These are phyloP conservation scores for Mrakia frigida DNA, from an alignment of 768 basidiomycete genomes.

Conservation along the genomic window DNA sequence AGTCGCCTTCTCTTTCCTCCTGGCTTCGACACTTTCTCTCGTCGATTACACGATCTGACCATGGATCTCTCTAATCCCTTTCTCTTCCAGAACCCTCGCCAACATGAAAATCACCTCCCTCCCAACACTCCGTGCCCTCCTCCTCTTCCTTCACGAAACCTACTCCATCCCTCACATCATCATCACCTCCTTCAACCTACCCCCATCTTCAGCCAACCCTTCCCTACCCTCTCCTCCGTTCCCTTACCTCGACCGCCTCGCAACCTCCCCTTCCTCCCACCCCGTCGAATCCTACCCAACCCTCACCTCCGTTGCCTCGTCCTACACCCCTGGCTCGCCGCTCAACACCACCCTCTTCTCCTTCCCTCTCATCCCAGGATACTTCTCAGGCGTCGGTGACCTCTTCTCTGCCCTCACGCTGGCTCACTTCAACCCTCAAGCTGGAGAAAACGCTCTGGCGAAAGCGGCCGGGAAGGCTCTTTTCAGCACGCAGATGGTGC, in stretches of 20 bases:
- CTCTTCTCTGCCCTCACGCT: slow-evolving; percentile 89
- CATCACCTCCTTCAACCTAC: slow-evolving; percentile 83
- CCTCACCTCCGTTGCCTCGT: slow-evolving; percentile 29
- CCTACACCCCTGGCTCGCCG: neutral
- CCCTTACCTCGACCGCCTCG: slow-evolving; percentile 12
- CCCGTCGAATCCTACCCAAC: slow-evolving; percentile 6
- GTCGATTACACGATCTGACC: neutral
- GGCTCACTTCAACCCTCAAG: slow-evolving; percentile 57
- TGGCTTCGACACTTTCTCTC: neutral
- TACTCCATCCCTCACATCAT: slow-evolving; percentile 79
- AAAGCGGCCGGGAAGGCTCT: slow-evolving; percentile 22
- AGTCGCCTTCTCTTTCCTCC: slow-evolving; percentile 38
- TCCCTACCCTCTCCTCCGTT: slow-evolving; percentile 20
- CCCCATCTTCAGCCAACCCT: slow-evolving; percentile 27
- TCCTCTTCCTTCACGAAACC: slow-evolving; percentile 67
- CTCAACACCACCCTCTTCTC: slow-evolving; percentile 46
- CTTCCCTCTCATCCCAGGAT: slow-evolving; percentile 76
- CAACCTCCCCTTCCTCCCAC: neutral
- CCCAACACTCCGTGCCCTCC: slow-evolving; percentile 60
- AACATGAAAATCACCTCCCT: slow-evolving; percentile 63
- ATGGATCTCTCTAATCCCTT: neutral
- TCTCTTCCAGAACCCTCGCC: slow-evolving; percentile 62
- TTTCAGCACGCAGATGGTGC: slow-evolving; percentile 29
- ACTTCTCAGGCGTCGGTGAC: slow-evolving; percentile 95
- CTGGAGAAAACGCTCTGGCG: neutral